Percentiles rank a stretch among this genome's conserved stretches.
Conservation (phyloP, 345 rosid genomes). For the Limnanthes douglasii region DNA sequence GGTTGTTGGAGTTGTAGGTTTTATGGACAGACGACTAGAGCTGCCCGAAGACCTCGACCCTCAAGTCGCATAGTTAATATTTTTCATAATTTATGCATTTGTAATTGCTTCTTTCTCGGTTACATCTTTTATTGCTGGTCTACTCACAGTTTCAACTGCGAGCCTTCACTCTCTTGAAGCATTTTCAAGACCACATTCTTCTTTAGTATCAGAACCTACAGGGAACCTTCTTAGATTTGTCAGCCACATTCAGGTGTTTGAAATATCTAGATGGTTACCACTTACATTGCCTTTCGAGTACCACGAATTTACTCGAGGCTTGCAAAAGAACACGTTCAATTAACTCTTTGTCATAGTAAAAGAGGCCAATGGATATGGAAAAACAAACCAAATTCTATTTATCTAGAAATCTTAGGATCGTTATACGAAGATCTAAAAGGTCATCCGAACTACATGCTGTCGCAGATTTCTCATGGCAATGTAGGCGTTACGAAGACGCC, state of each 20-base stretch:
- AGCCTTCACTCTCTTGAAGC: conserved; percentile 63
- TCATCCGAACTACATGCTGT: conserved; percentile 92
- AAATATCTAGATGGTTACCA: conserved; percentile 72
- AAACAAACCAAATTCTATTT: conserved; percentile 23
- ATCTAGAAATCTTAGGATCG: conserved; percentile 43
- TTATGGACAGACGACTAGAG: conserved; percentile 83
- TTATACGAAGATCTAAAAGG: conserved; percentile 83
- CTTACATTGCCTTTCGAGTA: conserved; percentile 55
- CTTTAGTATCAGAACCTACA: conserved; percentile 46
- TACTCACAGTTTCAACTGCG: conserved; percentile 68
- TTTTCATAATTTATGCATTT: conserved; percentile 18
- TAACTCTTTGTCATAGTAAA: conserved; percentile 86
- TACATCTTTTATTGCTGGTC: conserved; percentile 46
- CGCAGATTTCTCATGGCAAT: conserved; percentile 52
- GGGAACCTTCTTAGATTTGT: conserved; percentile 70
- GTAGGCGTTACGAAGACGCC: conserved; percentile 95
- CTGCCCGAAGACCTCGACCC: conserved; percentile 63
- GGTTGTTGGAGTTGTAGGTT: conserved; percentile 87
- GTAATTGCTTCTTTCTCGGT: conserved; percentile 30
- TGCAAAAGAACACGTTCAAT: conserved; percentile 59
- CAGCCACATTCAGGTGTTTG: conserved; percentile 83
- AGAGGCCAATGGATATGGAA: conserved; percentile 98
- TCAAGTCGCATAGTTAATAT: conserved; percentile 28
- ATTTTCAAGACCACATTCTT: conserved; percentile 39
- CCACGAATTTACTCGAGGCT: conserved; percentile 49